phyloP scores from a whole-genome alignment of 768 basidiomycete species.

The Heimioporus sp. region DNA sequence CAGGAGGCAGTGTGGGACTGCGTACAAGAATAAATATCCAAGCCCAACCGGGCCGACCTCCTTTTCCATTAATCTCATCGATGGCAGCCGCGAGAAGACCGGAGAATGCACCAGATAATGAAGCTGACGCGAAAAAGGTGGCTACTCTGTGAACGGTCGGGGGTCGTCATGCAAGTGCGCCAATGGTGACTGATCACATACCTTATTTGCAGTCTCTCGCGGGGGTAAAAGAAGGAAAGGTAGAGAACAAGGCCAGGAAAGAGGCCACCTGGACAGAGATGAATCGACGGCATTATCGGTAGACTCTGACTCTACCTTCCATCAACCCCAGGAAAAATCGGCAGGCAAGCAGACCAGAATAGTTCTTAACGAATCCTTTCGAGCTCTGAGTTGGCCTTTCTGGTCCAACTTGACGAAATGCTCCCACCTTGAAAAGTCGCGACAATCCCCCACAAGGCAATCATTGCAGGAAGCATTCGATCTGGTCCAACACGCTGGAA shows the following conservation, averaged over 20 bases:
- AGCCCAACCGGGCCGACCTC: slow-evolving; percentile 55
- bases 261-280: slow-evolving; percentile 43
- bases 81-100: slow-evolving; percentile 63
- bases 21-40: slow-evolving; percentile 59
- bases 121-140: slow-evolving; percentile 40
- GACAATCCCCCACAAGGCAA: slow-evolving; percentile 64
- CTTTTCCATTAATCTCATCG: slow-evolving; percentile 48
- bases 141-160: slow-evolving; percentile 29
- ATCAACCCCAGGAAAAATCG: slow-evolving; percentile 50
- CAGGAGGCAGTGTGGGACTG: background rate
- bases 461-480: slow-evolving; percentile 57
- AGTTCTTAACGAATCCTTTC: slow-evolving; percentile 45
- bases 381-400: background rate
- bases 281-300: background rate
- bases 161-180: background rate
- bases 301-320: slow-evolving; percentile 43
- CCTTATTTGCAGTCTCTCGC: slow-evolving; percentile 24
- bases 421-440: slow-evolving; percentile 53
- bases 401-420: background rate
- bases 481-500: slow-evolving; percentile 46
- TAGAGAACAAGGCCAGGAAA: slow-evolving; percentile 57
- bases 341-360: slow-evolving; percentile 50
- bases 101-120: slow-evolving; percentile 57
- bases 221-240: slow-evolving; percentile 47
- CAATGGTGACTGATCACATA: background rate